Evolutionary conservation across 176 grass and related monocot genomes (phyloP).

Genomic region (Hsuehochloa calcarea): DNA sequence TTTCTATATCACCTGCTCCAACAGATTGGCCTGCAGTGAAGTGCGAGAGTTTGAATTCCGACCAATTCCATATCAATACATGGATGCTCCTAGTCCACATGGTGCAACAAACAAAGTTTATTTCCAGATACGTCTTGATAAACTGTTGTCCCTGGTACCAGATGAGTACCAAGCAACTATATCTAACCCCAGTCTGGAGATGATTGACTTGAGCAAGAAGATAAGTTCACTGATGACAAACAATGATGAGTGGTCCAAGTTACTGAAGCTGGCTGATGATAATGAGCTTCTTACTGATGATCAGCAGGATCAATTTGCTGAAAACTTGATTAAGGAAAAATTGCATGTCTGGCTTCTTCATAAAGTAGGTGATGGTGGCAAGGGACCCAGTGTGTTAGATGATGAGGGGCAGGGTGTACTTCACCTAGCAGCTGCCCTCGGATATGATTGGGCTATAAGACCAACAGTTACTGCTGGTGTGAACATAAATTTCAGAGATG

Average conservation of each 20-base stretch:
- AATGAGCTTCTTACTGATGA: constrained; percentile 38
- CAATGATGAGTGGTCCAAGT: constrained; percentile 71
- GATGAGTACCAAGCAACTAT: constrained; percentile 53
- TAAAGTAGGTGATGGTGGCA: constrained; percentile 69
- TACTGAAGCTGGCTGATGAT: constrained; percentile 64
- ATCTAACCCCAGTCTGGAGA: constrained; percentile 40
- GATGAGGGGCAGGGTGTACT: constrained; percentile 81
- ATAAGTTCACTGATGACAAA: constrained; percentile 53
- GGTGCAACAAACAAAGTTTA: constrained; percentile 56
- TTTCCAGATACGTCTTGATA: constrained; percentile 74
- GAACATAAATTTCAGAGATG: constrained; percentile 85
- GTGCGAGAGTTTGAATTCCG: constrained; percentile 89
- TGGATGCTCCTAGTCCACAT: constrained; percentile 61
- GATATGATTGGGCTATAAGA: constrained; percentile 81
- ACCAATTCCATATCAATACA: constrained; percentile 44
- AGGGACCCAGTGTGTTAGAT: constrained; percentile 69
- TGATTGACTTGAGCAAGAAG: constrained; percentile 67
- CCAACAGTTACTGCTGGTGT: constrained; percentile 64
- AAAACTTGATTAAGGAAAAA: constrained; percentile 74
- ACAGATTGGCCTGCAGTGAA: constrained; percentile 93
- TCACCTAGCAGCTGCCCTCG: constrained; percentile 76
- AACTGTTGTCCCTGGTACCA: constrained; percentile 52
- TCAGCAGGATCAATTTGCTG: constrained; percentile 57
- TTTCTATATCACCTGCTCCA: constrained; percentile 81
- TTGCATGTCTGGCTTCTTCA: constrained; percentile 75